Evolutionary conservation across 495 filamentous ascomycete species (phyloP), one percentile per base, ranked within the genome.

Genomic region (Emericellopsis terricola): DNA sequence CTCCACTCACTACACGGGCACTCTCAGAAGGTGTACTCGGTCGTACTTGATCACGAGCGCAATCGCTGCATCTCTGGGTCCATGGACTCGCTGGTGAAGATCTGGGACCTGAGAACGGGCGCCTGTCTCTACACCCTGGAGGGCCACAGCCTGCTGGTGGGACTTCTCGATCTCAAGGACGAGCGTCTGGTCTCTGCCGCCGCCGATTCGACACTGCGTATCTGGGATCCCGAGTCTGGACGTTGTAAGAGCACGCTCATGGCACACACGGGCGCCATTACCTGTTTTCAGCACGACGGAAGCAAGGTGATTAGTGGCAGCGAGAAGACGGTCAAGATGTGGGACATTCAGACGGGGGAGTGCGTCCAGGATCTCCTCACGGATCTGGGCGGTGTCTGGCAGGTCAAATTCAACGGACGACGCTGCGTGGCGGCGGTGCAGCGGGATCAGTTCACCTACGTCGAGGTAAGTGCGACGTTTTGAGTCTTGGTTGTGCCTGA

Each of bases 31-130:
- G 89, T 99, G 2, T 99, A 99, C 41, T 94, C 86, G 39, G 89
- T 99, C 15, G 91, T 99, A 15, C 59, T 96, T 24, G 89, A 99
- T 49, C 78, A 81, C 41, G 76, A 81, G 45, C 76, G 89, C 35
- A 92, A 87, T 41, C 78, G 84, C 28, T 99, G 89, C 55, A 96
- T 99, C 49, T 94, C 84, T 46, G 89, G 89, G 26, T 92, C 85
- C 9, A 99, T 99, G 89, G 89, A 99, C 43, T 92, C 89, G 47
- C 63, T 81, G 43, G 87, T 99, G 43, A 96, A 96, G 58, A 83
- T 99, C 17, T 99, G 89, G 89, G 92, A 86, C 13, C 63, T 99
- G n/a, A 78, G 85, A 26, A 89, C 78, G 20, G 89, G 89, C 1
- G 58, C 74, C 2, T 75, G 81, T 34, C 59, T 96, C 7, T 80